Base-by-base conservation (phyloP, 345 rosid species). In the Psidium friedrichsthalianum region DNA sequence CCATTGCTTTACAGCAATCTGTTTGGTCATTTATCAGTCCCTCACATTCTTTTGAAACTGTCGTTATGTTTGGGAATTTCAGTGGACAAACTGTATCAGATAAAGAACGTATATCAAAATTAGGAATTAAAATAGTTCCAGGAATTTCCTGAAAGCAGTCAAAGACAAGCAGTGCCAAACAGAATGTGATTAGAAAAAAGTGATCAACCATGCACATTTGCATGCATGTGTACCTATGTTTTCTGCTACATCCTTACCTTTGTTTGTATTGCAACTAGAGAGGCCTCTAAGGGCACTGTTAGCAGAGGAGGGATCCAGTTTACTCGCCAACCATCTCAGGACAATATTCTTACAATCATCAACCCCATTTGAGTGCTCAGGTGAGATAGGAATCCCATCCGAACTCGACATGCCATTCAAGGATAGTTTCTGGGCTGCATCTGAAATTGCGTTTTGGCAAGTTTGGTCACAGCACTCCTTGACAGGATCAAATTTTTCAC, bases 391-490 rank as follows among this genome's bases (percentile, higher is more conserved):
- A 74, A 86, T 25, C 52, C 85, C 85, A 85, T 47, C 82, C 15
- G 87, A 32, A 81, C 82, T 76, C 32, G 86, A 87, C 69, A 87
- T 61, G 85, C 90, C 88, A 56, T 85, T 89, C 86, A 82, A 74
- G 36, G 95, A 88, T 53, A 92, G 87, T 88, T 85, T 85, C 49
- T 86, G 87, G 4, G 94, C 94, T 69, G 92, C 90, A 86, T 92
- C 95, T 21, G 87, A 74, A 81, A 93, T 89, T 16, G 95, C 90
- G 84, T 89, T 91, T 87, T 91, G 93, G 87, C 95, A 93, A 52
- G 89, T 88, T 86, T 93, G 91, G 15, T 87, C 89, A 53, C 95
- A 93, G 84, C 95, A 93, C 88, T 93, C 94, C 84, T 87, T 92
- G 56, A 93, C 92, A 2, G 90, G 90, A 86, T 93, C 91, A 16